phyloP scores from a whole-genome alignment of 1,139 yeast genomes.

The Ogataea hybrid region DNA sequence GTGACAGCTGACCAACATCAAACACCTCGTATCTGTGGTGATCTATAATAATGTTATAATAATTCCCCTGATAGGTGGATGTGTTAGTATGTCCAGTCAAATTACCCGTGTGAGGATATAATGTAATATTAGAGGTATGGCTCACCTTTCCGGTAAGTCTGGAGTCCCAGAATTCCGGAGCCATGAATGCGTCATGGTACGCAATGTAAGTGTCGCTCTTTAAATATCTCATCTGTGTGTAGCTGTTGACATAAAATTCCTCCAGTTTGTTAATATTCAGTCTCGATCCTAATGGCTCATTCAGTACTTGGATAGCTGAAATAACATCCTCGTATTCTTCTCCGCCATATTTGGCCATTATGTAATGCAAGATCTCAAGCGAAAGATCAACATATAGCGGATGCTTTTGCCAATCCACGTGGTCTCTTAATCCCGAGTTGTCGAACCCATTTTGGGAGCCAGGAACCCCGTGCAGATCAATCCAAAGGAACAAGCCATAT shows the following conservation, averaged over 20 bases:
- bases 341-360: conserved; percentile 65
- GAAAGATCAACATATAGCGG: conserved; percentile 52
- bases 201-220: conserved; percentile 47
- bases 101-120: conserved; percentile 31
- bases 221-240: conserved; percentile 32
- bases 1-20: conserved; percentile 54
- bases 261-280: conserved; percentile 59
- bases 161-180: conserved; percentile 60
- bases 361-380: conserved; percentile 45
- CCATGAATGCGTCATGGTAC: conserved; percentile 74
- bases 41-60: conserved; percentile 73
- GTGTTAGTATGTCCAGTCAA: conserved; percentile 11
- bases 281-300: conserved; percentile 83
- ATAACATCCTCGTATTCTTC: conserved; percentile 66
- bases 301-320: conserved; percentile 78
- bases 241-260: conserved; percentile 57
- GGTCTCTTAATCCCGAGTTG: conserved; percentile 84
- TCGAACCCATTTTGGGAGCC: conserved; percentile 99
- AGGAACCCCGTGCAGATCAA: conserved; percentile 93
- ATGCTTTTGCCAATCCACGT: conserved; percentile 50
- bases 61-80: conserved; percentile 25
- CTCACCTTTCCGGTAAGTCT: conserved; percentile 22
- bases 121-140: conserved; percentile 9
- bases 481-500: conserved; percentile 72
- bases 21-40: conserved; percentile 95